These are phyloP conservation scores for Tetracladium setigerum DNA, from an alignment of 495 filamentous ascomycete genomes.

Conservation along the genomic window DNA sequence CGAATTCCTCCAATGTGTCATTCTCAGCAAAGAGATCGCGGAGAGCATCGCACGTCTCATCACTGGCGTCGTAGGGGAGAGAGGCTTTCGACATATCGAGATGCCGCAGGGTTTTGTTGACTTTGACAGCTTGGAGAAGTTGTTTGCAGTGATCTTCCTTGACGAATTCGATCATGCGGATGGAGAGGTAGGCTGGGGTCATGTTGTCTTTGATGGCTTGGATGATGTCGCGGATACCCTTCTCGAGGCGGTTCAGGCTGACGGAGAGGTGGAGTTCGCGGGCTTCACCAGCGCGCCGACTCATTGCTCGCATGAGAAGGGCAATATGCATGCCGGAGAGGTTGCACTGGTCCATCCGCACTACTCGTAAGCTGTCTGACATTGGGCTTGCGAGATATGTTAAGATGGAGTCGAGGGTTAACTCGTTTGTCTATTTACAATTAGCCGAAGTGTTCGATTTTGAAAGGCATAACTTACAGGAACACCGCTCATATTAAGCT, in stretches of 20 bases:
- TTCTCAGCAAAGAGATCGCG: slow-evolving; percentile 74
- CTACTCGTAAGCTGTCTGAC: slow-evolving; percentile 56
- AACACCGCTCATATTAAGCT: slow-evolving; percentile 59
- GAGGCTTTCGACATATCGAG: slow-evolving; percentile 88
- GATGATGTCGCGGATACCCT: slow-evolving; percentile 56
- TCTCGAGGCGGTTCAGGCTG: slow-evolving; percentile 75
- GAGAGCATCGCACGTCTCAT: slow-evolving; percentile 66
- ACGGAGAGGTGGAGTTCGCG: slow-evolving; percentile 70
- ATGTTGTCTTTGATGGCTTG: slow-evolving; percentile 55
- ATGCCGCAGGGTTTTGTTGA: slow-evolving; percentile 64
- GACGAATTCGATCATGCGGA: slow-evolving; percentile 80
- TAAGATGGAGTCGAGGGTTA: slow-evolving; percentile 52
- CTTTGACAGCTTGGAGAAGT: slow-evolving; percentile 61
- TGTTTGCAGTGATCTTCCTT: slow-evolving; percentile 68
- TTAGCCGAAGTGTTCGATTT: not conserved
- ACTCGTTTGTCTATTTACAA: slow-evolving; percentile 36
- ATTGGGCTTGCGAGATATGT: slow-evolving; percentile 54
- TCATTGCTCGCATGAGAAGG: slow-evolving; percentile 69
- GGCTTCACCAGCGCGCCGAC: slow-evolving; percentile 35
- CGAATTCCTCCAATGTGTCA: slow-evolving; percentile 63
- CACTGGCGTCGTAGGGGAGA: slow-evolving; percentile 68
- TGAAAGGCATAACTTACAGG: slow-evolving; percentile 36
- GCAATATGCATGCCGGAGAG: slow-evolving; percentile 73
- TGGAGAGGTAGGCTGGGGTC: slow-evolving; percentile 64
- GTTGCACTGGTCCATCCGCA: slow-evolving; percentile 73